phyloP scores from a whole-genome alignment of 305 asterid genomes.

The Ajuga reptans region DNA sequence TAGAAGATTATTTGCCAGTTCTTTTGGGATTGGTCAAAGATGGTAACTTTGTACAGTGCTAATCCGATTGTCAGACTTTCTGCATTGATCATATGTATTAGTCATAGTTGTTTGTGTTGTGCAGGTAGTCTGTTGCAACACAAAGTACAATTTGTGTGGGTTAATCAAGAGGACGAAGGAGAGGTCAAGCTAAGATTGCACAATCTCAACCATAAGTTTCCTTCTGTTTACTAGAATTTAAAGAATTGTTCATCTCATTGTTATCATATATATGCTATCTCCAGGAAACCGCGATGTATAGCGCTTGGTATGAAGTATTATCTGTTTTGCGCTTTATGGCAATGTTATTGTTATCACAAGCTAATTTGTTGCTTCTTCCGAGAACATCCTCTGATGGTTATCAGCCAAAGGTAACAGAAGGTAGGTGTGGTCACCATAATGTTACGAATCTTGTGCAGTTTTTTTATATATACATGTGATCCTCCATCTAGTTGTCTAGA shows the following conservation, averaged over 20 bases:
- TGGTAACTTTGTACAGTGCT: conserved; percentile 41
- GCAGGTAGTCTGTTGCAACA: conserved; percentile 89
- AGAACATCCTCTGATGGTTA: conserved; percentile 80
- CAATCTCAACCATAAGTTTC: conserved; percentile 13
- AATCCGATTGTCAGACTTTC: conserved; percentile 5
- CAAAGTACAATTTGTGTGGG: conserved; percentile 85
- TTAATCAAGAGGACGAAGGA: conserved; percentile 93
- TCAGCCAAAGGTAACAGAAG: conserved; percentile 92
- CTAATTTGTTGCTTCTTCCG: conserved; percentile 86
- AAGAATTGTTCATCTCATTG: conserved; percentile 23
- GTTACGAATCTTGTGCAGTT: conserved; percentile 2
- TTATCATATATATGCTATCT: conserved; percentile 1
- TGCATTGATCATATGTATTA: conserved; percentile 20
- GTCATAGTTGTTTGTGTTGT: conserved; percentile 21
- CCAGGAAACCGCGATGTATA: conserved; percentile 83
- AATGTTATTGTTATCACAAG: conserved; percentile 75
- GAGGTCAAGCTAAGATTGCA: conserved; percentile 49
- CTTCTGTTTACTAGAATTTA: neutral
- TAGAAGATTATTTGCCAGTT: conserved; percentile 90
- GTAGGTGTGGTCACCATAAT: conserved; percentile 33
- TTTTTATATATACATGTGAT: neutral
- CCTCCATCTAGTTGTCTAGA: neutral
- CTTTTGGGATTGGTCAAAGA: conserved; percentile 91
- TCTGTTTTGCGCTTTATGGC: conserved; percentile 98
- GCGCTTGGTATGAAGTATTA: conserved; percentile 88